These are phyloP conservation scores for Lasiosphaeria miniovina DNA, from an alignment of 495 filamentous ascomycete genomes.

Conservation along the genomic window DNA sequence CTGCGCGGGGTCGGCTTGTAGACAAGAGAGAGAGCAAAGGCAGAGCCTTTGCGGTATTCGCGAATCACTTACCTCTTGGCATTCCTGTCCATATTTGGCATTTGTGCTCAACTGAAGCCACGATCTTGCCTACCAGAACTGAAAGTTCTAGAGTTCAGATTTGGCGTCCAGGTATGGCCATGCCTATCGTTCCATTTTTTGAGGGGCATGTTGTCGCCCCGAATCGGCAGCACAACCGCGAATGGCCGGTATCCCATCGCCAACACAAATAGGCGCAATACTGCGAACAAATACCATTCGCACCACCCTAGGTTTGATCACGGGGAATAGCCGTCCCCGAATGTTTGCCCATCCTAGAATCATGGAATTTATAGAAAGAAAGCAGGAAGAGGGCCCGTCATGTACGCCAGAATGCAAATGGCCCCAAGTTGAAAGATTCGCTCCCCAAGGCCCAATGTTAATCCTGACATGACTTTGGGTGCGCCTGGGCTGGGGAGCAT, in stretches of 20 bases:
- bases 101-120: too few species aligned
- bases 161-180: background rate
- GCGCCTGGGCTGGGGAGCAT: background rate
- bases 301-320: background rate
- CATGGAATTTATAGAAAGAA: background rate
- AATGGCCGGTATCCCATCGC: conserved; percentile 2
- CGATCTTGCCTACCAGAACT: too few species aligned
- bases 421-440: background rate
- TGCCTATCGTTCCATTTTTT: background rate
- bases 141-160: too few species aligned
- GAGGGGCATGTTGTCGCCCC: background rate
- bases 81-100: too few species aligned
- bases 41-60: too few species aligned
- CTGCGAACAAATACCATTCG: background rate
- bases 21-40: too few species aligned
- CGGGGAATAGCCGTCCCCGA: too few species aligned
- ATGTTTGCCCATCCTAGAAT: too few species aligned
- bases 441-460: background rate
- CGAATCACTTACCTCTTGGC: too few species aligned
- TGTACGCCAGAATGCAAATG: background rate
- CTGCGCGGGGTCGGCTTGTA: too few species aligned
- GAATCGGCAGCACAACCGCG: background rate
- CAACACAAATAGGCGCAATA: background rate
- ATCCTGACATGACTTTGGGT: background rate
- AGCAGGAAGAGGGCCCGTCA: background rate